Conservation (phyloP, 306 rosid species). For the Glycine soja region DNA sequence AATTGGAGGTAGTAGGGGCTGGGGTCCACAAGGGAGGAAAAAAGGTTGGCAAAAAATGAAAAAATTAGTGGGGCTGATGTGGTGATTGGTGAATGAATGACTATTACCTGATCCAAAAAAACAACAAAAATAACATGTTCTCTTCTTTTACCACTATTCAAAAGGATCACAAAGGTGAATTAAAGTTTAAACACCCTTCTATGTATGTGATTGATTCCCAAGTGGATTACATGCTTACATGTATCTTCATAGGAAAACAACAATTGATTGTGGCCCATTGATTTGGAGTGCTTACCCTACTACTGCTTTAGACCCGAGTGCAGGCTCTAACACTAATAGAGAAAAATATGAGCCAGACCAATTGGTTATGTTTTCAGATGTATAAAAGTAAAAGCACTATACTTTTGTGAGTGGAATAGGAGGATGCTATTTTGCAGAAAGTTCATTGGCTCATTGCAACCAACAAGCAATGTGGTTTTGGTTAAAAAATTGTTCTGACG, state of each 20-base stretch:
- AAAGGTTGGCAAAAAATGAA: constrained; percentile 44
- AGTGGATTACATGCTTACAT: not conserved
- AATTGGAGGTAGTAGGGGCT: constrained; percentile 43
- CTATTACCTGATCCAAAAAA: constrained; percentile 36
- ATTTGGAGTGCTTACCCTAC: constrained; percentile 33
- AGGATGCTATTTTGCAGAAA: constrained; percentile 47
- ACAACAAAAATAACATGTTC: not conserved
- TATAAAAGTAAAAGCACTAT: constrained; percentile 41
- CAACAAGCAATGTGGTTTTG: constrained; percentile 42
- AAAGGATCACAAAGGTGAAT: constrained; percentile 33
- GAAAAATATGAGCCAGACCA: constrained; percentile 43
- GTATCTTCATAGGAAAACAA: constrained; percentile 33
- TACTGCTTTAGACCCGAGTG: constrained; percentile 30
- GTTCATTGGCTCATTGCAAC: constrained; percentile 42
- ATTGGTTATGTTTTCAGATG: constrained; percentile 38
- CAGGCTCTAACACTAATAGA: constrained; percentile 46
- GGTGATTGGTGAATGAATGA: constrained; percentile 33
- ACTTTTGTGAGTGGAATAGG: constrained; percentile 40
- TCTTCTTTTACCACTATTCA: not conserved
- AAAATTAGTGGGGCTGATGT: constrained; percentile 39
- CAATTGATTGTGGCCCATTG: constrained; percentile 40
- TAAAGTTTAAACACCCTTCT: not conserved
- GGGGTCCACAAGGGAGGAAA: constrained; percentile 63
- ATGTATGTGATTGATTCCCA: constrained; percentile 34
- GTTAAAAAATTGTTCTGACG: constrained; percentile 46